These are phyloP conservation scores for Cytospora mali DNA, from an alignment of 2,329 filamentous ascomycete genomes.

Conservation along the genomic window DNA sequence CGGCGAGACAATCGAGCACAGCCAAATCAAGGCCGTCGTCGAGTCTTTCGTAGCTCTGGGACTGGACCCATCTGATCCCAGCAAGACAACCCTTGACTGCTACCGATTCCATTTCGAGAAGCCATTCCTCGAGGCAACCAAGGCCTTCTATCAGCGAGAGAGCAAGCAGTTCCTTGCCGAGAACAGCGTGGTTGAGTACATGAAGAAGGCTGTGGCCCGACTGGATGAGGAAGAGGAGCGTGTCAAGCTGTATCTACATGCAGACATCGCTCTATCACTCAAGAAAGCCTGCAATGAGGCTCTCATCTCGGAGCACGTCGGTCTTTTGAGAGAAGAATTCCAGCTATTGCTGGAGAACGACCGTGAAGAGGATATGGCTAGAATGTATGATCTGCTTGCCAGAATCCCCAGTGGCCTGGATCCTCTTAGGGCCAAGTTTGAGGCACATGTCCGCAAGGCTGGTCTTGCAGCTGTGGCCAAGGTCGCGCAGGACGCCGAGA, in stretches of 20 bases:
- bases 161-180: slow-evolving; percentile 94
- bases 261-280: slow-evolving; percentile 81
- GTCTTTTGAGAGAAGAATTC: slow-evolving; percentile 90
- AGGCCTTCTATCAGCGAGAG: slow-evolving; percentile 84
- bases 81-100: slow-evolving; percentile 92
- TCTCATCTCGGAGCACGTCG: slow-evolving; percentile 85
- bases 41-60: slow-evolving; percentile 96
- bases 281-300: slow-evolving; percentile 88
- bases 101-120: slow-evolving; percentile 91
- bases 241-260: slow-evolving; percentile 87
- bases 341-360: slow-evolving; percentile 92
- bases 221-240: slow-evolving; percentile 93
- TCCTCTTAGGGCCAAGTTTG: slow-evolving; percentile 82
- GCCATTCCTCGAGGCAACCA: slow-evolving; percentile 86
- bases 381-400: slow-evolving; percentile 92
- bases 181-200: slow-evolving; percentile 98
- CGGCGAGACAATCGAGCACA: slow-evolving; percentile 95
- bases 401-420: slow-evolving; percentile 91
- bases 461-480: slow-evolving; percentile 88
- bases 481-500: slow-evolving; percentile 84
- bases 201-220: slow-evolving; percentile 96
- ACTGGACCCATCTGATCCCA: slow-evolving; percentile 87
- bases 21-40: slow-evolving; percentile 95
- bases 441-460: slow-evolving; percentile 88
- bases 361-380: slow-evolving; percentile 89